Conservation (phyloP, 1,284 basidiomycete genomes). For the Cryptococcus sp. region DNA sequence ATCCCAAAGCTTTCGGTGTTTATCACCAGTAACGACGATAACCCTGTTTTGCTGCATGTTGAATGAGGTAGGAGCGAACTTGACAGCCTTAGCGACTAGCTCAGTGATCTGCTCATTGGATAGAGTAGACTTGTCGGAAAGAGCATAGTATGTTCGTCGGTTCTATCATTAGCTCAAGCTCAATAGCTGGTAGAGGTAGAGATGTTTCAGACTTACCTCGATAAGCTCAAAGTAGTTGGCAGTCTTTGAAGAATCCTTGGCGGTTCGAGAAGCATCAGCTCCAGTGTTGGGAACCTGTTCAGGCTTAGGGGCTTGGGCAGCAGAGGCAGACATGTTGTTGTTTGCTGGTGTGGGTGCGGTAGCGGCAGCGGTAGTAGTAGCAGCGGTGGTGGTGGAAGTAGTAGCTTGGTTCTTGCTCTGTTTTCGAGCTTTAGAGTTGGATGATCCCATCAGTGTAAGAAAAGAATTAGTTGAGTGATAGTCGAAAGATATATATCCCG, state of each 20-base stretch:
- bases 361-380: neutral
- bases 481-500: neutral
- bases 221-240: slow-evolving; percentile 35
- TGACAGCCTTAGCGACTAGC: slow-evolving; percentile 48
- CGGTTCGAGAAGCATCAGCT: neutral
- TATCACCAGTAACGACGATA: slow-evolving; percentile 48
- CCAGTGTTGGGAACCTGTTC: neutral
- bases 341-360: neutral
- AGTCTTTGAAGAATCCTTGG: slow-evolving; percentile 12
- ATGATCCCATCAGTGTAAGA: neutral
- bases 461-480: neutral
- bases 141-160: slow-evolving; percentile 50
- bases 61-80: slow-evolving; percentile 48
- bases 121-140: slow-evolving; percentile 45
- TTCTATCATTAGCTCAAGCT: slow-evolving; percentile 15
- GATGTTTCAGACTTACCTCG: slow-evolving; percentile 25
- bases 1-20: slow-evolving; percentile 50
- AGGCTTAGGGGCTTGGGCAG: neutral
- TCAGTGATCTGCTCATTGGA: slow-evolving; percentile 43
- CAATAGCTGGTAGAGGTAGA: neutral
- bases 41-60: slow-evolving; percentile 52
- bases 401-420: neutral
- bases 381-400: neutral
- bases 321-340: neutral
- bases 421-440: neutral